These are phyloP conservation scores for Tuber borchii DNA, from an alignment of 495 filamentous ascomycete species.

Conservation along the genomic window DNA sequence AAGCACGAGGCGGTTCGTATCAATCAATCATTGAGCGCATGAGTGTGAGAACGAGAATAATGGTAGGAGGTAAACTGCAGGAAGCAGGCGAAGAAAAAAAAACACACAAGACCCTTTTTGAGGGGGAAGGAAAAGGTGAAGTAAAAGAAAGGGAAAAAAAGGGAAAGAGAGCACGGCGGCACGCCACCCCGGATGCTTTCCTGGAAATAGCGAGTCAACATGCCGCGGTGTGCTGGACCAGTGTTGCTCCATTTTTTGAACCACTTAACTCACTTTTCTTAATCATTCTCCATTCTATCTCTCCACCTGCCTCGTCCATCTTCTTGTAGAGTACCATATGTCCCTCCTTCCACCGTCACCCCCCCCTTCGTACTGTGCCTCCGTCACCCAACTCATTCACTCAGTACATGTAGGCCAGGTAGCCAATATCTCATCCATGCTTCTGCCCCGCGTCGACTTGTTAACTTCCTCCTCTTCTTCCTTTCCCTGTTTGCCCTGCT, in stretches of 20 bases:
- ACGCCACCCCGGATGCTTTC: not conserved
- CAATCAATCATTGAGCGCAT: not conserved
- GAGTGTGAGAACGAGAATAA: not conserved
- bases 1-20: not conserved
- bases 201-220: not conserved
- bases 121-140: not conserved
- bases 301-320: conserved; percentile 6
- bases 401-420: conserved; percentile 33
- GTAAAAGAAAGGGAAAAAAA: not conserved
- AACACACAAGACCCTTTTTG: not conserved
- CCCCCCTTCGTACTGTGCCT: conserved; percentile 22
- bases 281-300: conserved; percentile 15
- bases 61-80: not conserved
- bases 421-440: conserved; percentile 25
- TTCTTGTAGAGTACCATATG: conserved; percentile 35
- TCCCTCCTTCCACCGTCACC: conserved; percentile 20
- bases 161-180: not conserved
- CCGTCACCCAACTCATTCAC: conserved; percentile 17
- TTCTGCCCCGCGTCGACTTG: conserved; percentile 30
- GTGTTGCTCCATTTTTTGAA: not conserved
- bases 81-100: not conserved
- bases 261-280: conserved; percentile 18
- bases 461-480: conserved; percentile 25
- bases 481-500: conserved; percentile 19
- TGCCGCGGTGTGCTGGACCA: not conserved